Percentiles rank a stretch among this genome's conserved stretches.
Evolutionary conservation across 1,284 basidiomycete genomes (phyloP).

Genomic region (Erythrobasidium hasegawianum): DNA sequence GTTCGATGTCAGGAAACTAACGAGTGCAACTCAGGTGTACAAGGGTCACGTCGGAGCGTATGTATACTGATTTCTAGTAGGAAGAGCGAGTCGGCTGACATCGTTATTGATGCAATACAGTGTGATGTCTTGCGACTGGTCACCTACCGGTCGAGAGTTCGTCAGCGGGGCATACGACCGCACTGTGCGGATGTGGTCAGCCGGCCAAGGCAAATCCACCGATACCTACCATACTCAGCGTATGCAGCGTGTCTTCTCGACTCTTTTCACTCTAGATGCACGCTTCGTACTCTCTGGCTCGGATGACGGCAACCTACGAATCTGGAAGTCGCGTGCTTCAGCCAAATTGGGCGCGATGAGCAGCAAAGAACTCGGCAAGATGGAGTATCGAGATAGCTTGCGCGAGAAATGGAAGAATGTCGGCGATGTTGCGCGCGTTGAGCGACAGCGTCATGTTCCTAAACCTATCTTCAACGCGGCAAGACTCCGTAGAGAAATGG

Average conservation of each 20-base stretch:
- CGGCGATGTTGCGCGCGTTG: constrained; percentile 73
- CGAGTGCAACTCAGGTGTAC: constrained; percentile 84
- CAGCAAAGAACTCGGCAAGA: constrained; percentile 82
- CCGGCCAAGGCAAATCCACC: constrained; percentile 73
- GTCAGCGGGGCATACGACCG: constrained; percentile 95
- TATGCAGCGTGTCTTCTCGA: constrained; percentile 70
- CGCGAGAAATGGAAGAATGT: constrained; percentile 85
- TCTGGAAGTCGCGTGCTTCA: constrained; percentile 93
- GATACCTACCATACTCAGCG: constrained; percentile 98
- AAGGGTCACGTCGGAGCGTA: constrained; percentile 92
- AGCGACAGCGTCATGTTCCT: constrained; percentile 79
- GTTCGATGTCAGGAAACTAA: constrained; percentile 86
- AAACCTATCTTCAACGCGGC: constrained; percentile 82
- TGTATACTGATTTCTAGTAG: constrained; percentile 38
- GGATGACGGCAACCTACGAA: constrained; percentile 92
- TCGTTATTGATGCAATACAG: neutral
- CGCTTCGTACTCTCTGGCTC: constrained; percentile 90
- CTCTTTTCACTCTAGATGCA: constrained; percentile 77
- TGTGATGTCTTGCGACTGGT: constrained; percentile 50
- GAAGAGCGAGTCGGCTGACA: no score
- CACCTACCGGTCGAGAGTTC: constrained; percentile 90
- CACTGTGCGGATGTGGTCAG: constrained; percentile 88
- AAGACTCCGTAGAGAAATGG: constrained; percentile 87
- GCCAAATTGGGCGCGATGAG: constrained; percentile 89
- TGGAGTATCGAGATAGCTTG: constrained; percentile 87